These are phyloP conservation scores for Lentinula sp. DNA, from an alignment of 768 basidiomycete genomes.

Conservation along the genomic window DNA sequence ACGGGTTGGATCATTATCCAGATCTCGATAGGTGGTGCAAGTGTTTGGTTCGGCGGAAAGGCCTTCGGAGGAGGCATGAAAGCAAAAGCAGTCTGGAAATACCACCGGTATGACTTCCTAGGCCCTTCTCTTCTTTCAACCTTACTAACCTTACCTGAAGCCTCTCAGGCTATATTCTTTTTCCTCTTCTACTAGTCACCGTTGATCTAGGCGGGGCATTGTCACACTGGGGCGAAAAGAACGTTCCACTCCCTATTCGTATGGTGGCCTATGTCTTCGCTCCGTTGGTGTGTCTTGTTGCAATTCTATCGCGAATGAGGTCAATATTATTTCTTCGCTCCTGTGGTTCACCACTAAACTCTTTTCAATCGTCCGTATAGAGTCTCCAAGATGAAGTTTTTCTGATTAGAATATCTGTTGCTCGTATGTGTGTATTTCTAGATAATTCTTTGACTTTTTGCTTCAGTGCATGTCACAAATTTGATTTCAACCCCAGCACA, in stretches of 20 bases:
- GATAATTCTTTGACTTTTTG: too few species aligned
- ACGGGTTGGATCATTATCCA: constrained; percentile 60
- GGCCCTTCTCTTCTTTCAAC: background rate
- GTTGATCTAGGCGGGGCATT: constrained; percentile 65
- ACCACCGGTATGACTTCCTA: constrained; percentile 53
- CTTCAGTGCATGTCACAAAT: too few species aligned
- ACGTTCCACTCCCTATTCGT: constrained; percentile 32
- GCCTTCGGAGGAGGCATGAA: constrained; percentile 65
- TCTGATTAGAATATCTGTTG: constrained; percentile 16
- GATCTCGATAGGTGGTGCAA: constrained; percentile 58
- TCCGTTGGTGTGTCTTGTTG: constrained; percentile 39
- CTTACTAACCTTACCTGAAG: constrained; percentile 24
- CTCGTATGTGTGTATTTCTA: background rate
- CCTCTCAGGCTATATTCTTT: constrained; percentile 68
- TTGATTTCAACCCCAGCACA: too few species aligned
- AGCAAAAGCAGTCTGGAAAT: constrained; percentile 79
- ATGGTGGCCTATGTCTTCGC: constrained; percentile 50
- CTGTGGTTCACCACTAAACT: background rate
- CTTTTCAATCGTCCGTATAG: constrained; percentile 24
- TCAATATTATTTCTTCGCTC: constrained; percentile 18
- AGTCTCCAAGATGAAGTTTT: constrained; percentile 60
- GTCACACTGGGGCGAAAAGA: constrained; percentile 49
- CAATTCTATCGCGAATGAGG: constrained; percentile 48
- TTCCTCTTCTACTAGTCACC: constrained; percentile 54
- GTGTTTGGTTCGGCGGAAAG: constrained; percentile 69